Conservation (phyloP, 2,329 filamentous ascomycete species). For the Arthrobotrys megalospora region DNA sequence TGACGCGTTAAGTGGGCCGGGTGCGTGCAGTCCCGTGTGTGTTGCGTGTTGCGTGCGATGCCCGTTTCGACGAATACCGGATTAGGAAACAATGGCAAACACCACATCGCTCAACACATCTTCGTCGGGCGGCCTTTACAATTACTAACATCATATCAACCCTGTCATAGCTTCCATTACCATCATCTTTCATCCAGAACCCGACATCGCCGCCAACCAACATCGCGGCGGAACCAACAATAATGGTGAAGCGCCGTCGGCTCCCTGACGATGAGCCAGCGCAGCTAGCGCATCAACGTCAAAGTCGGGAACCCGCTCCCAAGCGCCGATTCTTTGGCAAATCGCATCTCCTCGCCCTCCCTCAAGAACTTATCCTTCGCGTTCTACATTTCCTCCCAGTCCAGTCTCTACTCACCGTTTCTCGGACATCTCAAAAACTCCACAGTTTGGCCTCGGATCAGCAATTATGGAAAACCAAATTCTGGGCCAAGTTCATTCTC, state of each 20-base stretch:
- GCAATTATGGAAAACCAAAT: constrained; percentile 91
- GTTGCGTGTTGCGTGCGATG: constrained; percentile 16
- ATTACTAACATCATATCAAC: too few species aligned
- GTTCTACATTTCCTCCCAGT: constrained; percentile 84
- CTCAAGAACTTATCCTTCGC: constrained; percentile 88
- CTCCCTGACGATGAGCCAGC: not conserved
- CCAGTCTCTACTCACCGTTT: constrained; percentile 75
- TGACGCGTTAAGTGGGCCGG: constrained; percentile 17
- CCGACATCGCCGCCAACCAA: constrained; percentile 35
- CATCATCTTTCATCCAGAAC: constrained; percentile 20
- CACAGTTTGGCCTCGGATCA: constrained; percentile 81
- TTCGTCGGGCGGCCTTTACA: not conserved
- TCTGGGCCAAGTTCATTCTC: constrained; percentile 88
- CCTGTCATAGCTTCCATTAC: not conserved
- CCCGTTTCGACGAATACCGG: constrained; percentile 20
- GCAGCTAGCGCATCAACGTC: not conserved
- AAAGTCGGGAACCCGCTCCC: constrained; percentile 62
- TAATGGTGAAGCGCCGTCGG: constrained; percentile 50
- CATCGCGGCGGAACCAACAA: constrained; percentile 3
- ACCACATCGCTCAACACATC: constrained; percentile 23
- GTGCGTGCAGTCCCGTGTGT: not conserved
- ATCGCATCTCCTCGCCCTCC: constrained; percentile 81
- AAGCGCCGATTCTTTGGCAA: constrained; percentile 69
- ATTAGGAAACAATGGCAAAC: constrained; percentile 22
- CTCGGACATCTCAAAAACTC: constrained; percentile 81